Conservation (phyloP, 1,284 basidiomycete genomes). For the Cutaneotrichosporon spelunceum region DNA sequence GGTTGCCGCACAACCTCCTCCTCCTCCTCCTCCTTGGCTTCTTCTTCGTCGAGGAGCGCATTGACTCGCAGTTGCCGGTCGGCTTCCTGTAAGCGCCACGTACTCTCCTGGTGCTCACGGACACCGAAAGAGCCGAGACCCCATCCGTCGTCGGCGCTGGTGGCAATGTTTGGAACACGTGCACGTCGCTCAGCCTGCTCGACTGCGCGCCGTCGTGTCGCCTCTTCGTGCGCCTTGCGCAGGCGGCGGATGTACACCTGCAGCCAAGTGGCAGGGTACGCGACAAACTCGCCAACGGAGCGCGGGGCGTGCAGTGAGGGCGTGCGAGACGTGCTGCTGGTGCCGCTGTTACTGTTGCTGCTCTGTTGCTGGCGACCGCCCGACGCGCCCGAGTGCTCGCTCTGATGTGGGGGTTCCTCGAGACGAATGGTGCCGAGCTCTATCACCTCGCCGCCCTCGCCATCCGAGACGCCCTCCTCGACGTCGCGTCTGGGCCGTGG, state of each 20-base stretch:
- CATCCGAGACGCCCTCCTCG: slow-evolving; percentile 25
- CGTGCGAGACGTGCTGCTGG: slow-evolving; percentile 46
- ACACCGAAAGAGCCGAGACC: slow-evolving; percentile 68
- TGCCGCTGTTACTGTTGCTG: slow-evolving; percentile 38
- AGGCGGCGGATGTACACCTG: slow-evolving; percentile 46
- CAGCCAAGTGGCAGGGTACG: slow-evolving; percentile 45
- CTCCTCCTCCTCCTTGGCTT: slow-evolving; percentile 40
- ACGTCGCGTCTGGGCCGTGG: slow-evolving; percentile 10
- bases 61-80: slow-evolving; percentile 38
- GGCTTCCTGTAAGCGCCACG: slow-evolving; percentile 39
- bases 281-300: slow-evolving; percentile 36
- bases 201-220: slow-evolving; percentile 42
- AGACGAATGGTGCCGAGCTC: slow-evolving; percentile 21
- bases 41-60: slow-evolving; percentile 24
- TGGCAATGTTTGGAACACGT: slow-evolving; percentile 34
- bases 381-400: slow-evolving; percentile 10
- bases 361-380: slow-evolving; percentile 12
- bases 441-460: slow-evolving; percentile 15
- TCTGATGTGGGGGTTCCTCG: slow-evolving; percentile 11
- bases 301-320: slow-evolving; percentile 43
- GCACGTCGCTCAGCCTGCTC: slow-evolving; percentile 42
- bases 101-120: slow-evolving; percentile 53
- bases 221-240: slow-evolving; percentile 49
- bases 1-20: not conserved
- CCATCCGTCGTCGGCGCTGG: slow-evolving; percentile 53